A percentile compares a stretch with the other conserved stretches of the same genome.
Conservation (phyloP, 2,329 filamentous ascomycete species). For the Xylariomycetidae sp. region DNA sequence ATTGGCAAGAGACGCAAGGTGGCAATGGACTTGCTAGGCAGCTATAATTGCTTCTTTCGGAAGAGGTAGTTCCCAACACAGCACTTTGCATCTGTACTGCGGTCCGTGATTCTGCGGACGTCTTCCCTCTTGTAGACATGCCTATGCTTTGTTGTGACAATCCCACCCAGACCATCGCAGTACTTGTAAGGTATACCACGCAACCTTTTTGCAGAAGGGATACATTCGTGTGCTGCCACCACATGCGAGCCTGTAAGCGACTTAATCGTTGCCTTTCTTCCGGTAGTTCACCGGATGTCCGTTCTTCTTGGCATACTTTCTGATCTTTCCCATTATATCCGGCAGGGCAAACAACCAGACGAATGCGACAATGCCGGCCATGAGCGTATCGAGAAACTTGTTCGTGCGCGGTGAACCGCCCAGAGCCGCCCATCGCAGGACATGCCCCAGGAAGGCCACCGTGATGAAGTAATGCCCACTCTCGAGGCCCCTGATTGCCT, state of each 20-base stretch:
- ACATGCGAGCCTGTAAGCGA: no score
- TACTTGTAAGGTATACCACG: neutral
- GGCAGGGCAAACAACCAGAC: slow-evolving; percentile 53
- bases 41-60: no score
- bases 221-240: slow-evolving; percentile 15
- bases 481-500: slow-evolving; percentile 69
- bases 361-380: slow-evolving; percentile 46
- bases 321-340: slow-evolving; percentile 53
- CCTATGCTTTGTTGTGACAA: no score
- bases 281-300: slow-evolving; percentile 50
- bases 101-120: no score
- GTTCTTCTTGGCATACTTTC: slow-evolving; percentile 48
- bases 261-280: slow-evolving; percentile 22
- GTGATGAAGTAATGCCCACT: slow-evolving; percentile 74
- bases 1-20: no score
- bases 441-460: slow-evolving; percentile 62
- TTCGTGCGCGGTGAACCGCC: slow-evolving; percentile 53
- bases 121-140: no score
- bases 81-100: no score
- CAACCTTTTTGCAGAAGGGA: neutral
- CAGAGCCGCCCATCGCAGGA: slow-evolving; percentile 61
- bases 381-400: slow-evolving; percentile 53
- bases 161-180: no score
- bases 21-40: no score
- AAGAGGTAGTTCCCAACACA: no score